Evolutionary conservation across 306 rosid species (phyloP), one percentile per base, ranked within the genome.

Genomic region (Medicago ruthenica): DNA sequence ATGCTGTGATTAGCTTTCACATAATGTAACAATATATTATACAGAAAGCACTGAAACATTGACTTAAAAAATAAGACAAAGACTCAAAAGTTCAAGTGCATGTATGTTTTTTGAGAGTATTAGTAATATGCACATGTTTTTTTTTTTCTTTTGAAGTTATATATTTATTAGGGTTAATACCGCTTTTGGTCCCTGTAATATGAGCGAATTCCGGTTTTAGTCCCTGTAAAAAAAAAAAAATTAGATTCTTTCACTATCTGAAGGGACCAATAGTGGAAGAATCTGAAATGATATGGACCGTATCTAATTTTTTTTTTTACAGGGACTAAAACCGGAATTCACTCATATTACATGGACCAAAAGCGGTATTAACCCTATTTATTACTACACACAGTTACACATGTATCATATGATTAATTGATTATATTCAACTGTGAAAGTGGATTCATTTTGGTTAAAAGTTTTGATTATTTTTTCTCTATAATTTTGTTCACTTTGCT

Each of bases 101-200:
- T 59, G 57, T 7, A 53, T 53, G 57, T 24, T 12, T 16, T 7
- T 22, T 12, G 62, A 58, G 18, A 76, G 71, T 50, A 24, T 68
- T 50, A 66, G 71, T 60, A 39, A 59, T 50, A 5, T 41, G 76
- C 73, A 70, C 74, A 27, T 62, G 73, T 61, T 57, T 61, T 61
- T 75, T 27, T 27, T 27, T 27, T n/a, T n/a, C 61, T 44, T 61
- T 62, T 63, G 15, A 63, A 11, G 14, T 45, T 61, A 60, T 74
- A 24, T 20, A 63, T 14, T 24, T 41, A 62, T 8, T n/a, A n/a
- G n/a, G n/a, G n/a, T n/a, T n/a, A n/a, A n/a, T n/a, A n/a, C n/a
- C n/a, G n/a, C n/a, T n/a, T n/a, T n/a, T n/a, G n/a, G n/a, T n/a
- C n/a, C n/a, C n/a, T n/a, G n/a, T n/a, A n/a, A n/a, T n/a, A n/a